These are phyloP conservation scores for Cladosporium colombiae DNA, from an alignment of 2,329 filamentous ascomycete genomes.

Conservation along the genomic window DNA sequence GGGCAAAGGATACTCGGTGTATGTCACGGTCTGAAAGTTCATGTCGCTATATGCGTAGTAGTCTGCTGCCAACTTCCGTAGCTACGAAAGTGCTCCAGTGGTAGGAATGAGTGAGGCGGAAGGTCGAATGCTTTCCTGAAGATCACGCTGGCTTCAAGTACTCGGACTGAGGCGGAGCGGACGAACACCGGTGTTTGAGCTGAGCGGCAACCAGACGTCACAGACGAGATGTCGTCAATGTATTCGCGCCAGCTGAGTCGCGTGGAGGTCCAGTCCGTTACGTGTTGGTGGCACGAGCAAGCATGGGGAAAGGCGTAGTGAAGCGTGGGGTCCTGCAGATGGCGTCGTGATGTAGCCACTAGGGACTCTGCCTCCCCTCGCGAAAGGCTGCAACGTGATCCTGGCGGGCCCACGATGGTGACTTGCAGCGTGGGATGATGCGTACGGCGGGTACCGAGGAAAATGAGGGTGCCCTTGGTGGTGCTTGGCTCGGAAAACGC, in stretches of 20 bases:
- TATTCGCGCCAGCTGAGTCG: not conserved
- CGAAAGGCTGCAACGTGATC: constrained; percentile 15
- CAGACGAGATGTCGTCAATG: constrained; percentile 15
- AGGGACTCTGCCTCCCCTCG: constrained; percentile 11
- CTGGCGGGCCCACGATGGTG: constrained; percentile 22
- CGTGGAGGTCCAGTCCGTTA: constrained; percentile 14
- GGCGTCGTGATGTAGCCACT: constrained; percentile 21
- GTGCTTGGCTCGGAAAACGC: constrained; percentile 13
- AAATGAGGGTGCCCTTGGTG: not conserved
- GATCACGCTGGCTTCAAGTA: constrained; percentile 23
- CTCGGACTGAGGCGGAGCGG: not conserved
- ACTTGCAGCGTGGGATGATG: constrained; percentile 35
- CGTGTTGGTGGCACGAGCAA: constrained; percentile 7
- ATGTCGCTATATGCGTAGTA: constrained; percentile 22
- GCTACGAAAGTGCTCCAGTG: constrained; percentile 13
- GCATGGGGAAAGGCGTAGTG: not conserved
- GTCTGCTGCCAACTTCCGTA: constrained; percentile 21
- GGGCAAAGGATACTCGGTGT: constrained; percentile 31
- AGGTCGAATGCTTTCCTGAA: constrained; percentile 25
- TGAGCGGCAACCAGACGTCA: constrained; percentile 10
- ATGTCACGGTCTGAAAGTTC: constrained; percentile 33
- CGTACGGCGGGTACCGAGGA: constrained; percentile 23
- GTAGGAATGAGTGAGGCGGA: not conserved
- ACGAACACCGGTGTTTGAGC: not conserved
- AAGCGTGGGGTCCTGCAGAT: constrained; percentile 16